Evolutionary conservation across 495 filamentous ascomycete genomes (phyloP).

Genomic region (Annulohypoxylon maeteangense): DNA sequence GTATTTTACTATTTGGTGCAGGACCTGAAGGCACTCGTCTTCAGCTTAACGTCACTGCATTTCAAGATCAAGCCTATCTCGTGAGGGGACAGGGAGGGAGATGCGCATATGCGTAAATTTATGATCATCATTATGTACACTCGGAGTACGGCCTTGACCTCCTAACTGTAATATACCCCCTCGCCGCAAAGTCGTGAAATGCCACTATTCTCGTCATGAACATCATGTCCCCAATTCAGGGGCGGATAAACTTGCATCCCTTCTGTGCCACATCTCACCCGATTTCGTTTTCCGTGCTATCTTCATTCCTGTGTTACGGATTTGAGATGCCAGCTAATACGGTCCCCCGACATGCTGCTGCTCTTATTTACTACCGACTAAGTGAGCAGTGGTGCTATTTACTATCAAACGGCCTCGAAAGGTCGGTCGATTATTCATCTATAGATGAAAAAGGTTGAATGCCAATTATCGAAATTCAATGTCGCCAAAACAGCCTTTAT

Average conservation of each 20-base stretch:
- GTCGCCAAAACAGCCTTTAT: constrained; percentile 85
- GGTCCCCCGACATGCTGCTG: background rate
- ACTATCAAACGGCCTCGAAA: constrained; percentile 15
- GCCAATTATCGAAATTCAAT: constrained; percentile 87
- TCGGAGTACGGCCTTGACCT: constrained; percentile 36
- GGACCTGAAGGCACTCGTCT: constrained; percentile 95
- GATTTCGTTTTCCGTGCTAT: constrained; percentile 6
- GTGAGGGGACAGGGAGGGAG: constrained; percentile 10
- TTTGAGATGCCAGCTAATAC: constrained; percentile 13
- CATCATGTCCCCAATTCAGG: constrained; percentile 18
- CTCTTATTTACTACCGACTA: constrained; percentile 21
- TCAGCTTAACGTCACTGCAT: constrained; percentile 94
- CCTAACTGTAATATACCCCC: constrained; percentile 46
- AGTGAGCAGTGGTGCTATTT: constrained; percentile 5
- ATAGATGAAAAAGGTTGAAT: constrained; percentile 5
- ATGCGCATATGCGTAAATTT: constrained; percentile 14
- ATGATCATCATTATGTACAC: constrained; percentile 43
- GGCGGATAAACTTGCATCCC: background rate
- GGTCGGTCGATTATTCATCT: constrained; percentile 10
- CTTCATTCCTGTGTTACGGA: constrained; percentile 1
- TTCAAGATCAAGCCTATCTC: constrained; percentile 98
- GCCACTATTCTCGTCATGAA: constrained; percentile 37
- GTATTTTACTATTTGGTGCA: constrained; percentile 99
- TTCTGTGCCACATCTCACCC: background rate
- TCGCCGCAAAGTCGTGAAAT: constrained; percentile 39